Percentiles rank a stretch among this genome's conserved stretches.
Evolutionary conservation across 371 early-diverging fungal genomes (phyloP).

Genomic region (Mortierella sp.): DNA sequence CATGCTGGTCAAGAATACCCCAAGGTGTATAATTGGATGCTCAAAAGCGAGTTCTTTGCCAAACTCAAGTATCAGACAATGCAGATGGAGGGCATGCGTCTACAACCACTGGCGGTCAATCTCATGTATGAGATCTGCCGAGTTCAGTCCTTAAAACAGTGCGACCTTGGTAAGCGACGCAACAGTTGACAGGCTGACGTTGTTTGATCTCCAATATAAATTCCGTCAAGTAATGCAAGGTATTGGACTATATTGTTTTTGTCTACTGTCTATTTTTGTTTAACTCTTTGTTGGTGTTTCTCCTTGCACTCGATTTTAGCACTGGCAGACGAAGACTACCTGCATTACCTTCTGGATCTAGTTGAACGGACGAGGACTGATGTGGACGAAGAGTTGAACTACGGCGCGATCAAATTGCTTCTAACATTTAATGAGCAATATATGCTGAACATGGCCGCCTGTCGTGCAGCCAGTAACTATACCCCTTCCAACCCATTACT

Average conservation of each 20-base stretch:
- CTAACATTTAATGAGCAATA: conserved; percentile 80
- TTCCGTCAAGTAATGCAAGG: too few species aligned
- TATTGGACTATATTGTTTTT: too few species aligned
- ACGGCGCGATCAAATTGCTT: conserved; percentile 75
- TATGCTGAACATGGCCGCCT: conserved; percentile 61
- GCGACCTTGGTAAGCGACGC: conserved; percentile 75
- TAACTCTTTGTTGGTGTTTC: not conserved
- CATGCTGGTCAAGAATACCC: conserved; percentile 60
- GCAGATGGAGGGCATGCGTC: conserved; percentile 47
- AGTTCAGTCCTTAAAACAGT: conserved; percentile 68
- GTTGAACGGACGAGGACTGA: conserved; percentile 78
- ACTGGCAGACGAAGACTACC: conserved; percentile 57
- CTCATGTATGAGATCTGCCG: conserved; percentile 82
- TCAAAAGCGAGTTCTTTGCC: conserved; percentile 61
- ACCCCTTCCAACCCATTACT: conserved; percentile 64
- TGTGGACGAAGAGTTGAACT: conserved; percentile 78
- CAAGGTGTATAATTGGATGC: conserved; percentile 54
- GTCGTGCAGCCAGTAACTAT: conserved; percentile 30
- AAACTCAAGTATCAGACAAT: conserved; percentile 64
- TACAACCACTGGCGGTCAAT: conserved; percentile 67
- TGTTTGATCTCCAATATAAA: too few species aligned
- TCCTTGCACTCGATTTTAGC: conserved; percentile 27
- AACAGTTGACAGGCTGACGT: too few species aligned
- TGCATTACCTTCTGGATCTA: conserved; percentile 71
- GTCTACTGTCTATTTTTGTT: not conserved